Conservation (phyloP, 2,329 filamentous ascomycete species). For the Ceratocystis smalleyi region DNA sequence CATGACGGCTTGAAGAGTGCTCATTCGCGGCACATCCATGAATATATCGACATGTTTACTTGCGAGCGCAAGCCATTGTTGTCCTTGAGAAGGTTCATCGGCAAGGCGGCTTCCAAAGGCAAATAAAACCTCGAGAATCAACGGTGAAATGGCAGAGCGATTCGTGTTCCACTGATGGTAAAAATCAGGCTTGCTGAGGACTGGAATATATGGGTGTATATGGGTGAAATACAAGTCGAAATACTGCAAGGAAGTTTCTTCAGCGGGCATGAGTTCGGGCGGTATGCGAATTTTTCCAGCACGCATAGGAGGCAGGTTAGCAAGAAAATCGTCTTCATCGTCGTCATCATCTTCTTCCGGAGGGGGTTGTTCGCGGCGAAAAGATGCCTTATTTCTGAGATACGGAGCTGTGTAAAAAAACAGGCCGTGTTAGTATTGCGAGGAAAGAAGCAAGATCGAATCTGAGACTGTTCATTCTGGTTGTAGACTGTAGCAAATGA, state of each 20-base stretch:
- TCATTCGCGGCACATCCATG: constrained; percentile 78
- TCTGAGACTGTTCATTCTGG: not conserved
- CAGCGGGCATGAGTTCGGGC: constrained; percentile 79
- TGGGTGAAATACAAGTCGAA: constrained; percentile 84
- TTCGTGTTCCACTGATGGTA: constrained; percentile 83
- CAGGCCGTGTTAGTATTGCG: constrained; percentile 1
- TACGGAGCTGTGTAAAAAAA: constrained; percentile 51
- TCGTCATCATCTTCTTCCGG: constrained; percentile 58
- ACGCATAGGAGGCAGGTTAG: constrained; percentile 50
- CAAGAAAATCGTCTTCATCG: constrained; percentile 58
- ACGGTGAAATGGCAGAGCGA: constrained; percentile 68
- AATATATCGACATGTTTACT: constrained; percentile 89
- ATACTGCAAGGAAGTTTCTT: constrained; percentile 65
- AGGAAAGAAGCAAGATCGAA: not conserved
- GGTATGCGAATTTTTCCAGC: constrained; percentile 71
- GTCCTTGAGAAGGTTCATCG: constrained; percentile 68
- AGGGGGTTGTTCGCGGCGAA: constrained; percentile 41
- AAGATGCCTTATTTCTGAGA: constrained; percentile 48
- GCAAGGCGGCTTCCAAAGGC: constrained; percentile 73
- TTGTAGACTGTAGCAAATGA: not conserved
- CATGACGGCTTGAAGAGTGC: constrained; percentile 78
- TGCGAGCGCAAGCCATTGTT: constrained; percentile 84
- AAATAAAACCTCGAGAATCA: constrained; percentile 81
- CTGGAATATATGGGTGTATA: constrained; percentile 83
- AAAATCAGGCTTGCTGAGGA: constrained; percentile 66